These are phyloP conservation scores for Prosopis cineraria DNA, from an alignment of 306 rosid species.

Conservation along the genomic window DNA sequence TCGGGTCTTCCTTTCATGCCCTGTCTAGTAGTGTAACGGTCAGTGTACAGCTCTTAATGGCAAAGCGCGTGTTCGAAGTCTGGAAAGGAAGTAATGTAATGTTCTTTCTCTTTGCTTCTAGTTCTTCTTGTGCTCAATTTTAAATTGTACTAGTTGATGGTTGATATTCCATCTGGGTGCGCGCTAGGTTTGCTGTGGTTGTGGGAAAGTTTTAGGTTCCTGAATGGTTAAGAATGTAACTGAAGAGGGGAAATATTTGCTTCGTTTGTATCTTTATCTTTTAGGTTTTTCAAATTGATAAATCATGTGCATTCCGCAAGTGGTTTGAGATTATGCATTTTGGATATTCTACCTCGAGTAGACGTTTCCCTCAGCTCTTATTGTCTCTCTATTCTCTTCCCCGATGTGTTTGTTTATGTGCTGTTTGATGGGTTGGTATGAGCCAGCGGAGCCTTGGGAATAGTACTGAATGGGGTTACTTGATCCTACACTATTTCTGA, in stretches of 20 bases:
- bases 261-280: not conserved
- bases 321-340: constrained; percentile 17
- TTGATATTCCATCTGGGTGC: constrained; percentile 30
- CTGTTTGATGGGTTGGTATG: not conserved
- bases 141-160: constrained; percentile 1
- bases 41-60: constrained; percentile 51
- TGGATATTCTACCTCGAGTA: constrained; percentile 18
- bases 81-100: constrained; percentile 97
- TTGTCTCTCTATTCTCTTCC: not conserved
- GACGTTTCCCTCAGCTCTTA: not conserved
- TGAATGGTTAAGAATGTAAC: constrained; percentile 26
- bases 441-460: not conserved
- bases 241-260: not conserved
- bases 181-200: constrained; percentile 35
- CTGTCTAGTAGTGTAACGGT: constrained; percentile 43
- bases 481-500: not conserved
- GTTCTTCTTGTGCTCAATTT: constrained; percentile 16
- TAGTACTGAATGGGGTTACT: not conserved
- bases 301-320: constrained; percentile 13
- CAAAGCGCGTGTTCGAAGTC: constrained; percentile 88
- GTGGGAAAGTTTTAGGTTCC: constrained; percentile 18
- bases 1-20: constrained; percentile 41
- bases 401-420: not conserved
- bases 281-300: not conserved
- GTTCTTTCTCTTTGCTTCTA: constrained; percentile 2